Percentiles rank a stretch among this genome's conserved stretches.
Conservation (phyloP, 495 filamentous ascomycete species). For the Melanomma pulvis-pyrius region DNA sequence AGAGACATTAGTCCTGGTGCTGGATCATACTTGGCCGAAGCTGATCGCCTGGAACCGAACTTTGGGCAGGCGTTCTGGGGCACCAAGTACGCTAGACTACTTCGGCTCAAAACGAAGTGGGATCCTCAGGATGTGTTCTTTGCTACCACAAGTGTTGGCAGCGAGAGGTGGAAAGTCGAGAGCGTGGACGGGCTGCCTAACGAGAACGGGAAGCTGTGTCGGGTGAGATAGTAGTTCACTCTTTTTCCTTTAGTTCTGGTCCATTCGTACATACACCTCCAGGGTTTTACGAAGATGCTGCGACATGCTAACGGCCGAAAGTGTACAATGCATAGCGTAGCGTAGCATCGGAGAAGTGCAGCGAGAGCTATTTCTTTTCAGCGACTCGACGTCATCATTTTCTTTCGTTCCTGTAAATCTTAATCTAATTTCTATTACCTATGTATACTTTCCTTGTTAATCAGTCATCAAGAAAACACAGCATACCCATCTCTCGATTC, state of each 20-base stretch:
- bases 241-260: neutral
- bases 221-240: slow-evolving; percentile 1
- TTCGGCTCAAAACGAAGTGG: slow-evolving; percentile 21
- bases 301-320: neutral
- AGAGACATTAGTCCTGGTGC: slow-evolving; percentile 31
- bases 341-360: too few species aligned
- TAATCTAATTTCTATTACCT: neutral
- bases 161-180: slow-evolving; percentile 33
- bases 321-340: neutral
- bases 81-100: slow-evolving; percentile 25
- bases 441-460: neutral
- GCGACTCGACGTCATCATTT: neutral
- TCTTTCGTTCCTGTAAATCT: neutral
- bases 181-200: slow-evolving; percentile 30
- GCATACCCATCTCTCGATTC: neutral
- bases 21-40: slow-evolving; percentile 35
- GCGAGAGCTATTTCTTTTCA: too few species aligned
- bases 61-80: slow-evolving; percentile 34
- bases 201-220: slow-evolving; percentile 34
- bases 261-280: neutral
- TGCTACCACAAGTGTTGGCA: slow-evolving; percentile 29
- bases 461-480: neutral
- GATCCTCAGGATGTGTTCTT: slow-evolving; percentile 33
- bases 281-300: neutral
- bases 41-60: slow-evolving; percentile 31